Base-by-base conservation (phyloP, 257 asterid genomes). In the Salvia miltiorrhiza region DNA sequence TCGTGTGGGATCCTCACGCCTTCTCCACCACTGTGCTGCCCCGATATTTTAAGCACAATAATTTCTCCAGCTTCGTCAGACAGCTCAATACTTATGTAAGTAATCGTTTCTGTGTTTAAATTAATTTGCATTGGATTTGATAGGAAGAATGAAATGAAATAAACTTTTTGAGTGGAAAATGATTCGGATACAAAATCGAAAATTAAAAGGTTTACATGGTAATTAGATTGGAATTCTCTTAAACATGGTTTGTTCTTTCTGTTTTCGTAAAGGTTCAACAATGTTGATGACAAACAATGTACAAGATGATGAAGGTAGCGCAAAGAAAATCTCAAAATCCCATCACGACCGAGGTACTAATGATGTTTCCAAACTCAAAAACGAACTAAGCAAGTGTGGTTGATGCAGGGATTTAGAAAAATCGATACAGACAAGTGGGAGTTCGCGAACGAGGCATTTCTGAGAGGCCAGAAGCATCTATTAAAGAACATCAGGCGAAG, bases 81-180 rank as follows among this genome's bases (percentile, higher is more conserved):
- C 97, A 92, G 76, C 88, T 87, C n/a, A 92, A 92, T 71, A 92
- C 97, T 65, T 92, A 92, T 73, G 97, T 92, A 74, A 81, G 97
- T 80, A 21, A 12, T 6, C 4, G 1, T 39, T 10, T 8, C 4
- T 20, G 14, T 30, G 1, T 10, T 6, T 8, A 9, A 6, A 2
- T 6, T 37, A 0, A 11, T 53, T 23, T 10, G 33, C 12, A 17
- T 23, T 19, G 26, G 55, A 17, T 44, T 6, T 45, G 52, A 45
- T 44, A 17, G 8, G 4, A 50, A 52, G 32, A 52, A 9, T 21
- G 33, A 19, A 11, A 52, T 4, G 16, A n/a, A n/a, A 52, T 21
- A 3, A 52, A 9, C 26, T n/a, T 45, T 43, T 43, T 43, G 6
- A 13, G 49, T 43, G 2, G 0, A 44, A 45, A 45, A n/a, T 45